Evolutionary conservation across 257 asterid genomes (phyloP), one percentile per base, ranked within the genome.

Genomic region (Solanum chmielewskii): DNA sequence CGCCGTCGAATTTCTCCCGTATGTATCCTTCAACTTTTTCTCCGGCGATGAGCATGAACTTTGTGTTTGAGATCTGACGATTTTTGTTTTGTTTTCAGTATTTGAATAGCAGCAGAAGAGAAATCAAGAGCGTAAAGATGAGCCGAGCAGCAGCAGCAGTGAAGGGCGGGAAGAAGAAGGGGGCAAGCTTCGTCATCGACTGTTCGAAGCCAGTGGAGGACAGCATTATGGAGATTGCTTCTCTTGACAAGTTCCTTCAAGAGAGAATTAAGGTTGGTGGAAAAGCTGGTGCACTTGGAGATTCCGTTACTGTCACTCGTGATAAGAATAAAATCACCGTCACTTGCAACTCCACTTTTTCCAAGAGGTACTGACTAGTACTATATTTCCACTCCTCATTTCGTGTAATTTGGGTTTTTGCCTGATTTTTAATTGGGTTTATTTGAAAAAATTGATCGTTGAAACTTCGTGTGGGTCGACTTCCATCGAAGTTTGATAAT

Each of bases 81-180:
- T 41, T 37, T 45, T 85, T 60, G 66, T 70, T 87, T 80, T 37
- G 31, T 37, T 86, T 84, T 84, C 88, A 86, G 68, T 27, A 80
- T 25, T 83, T 33, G 14, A 25, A 66, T 66, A 4, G n/a, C 37
- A 76, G 60, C 11, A 76, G 37, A 27, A n/a, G 66, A 4, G 23
- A 41, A 23, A 42, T 3, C 6, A 27, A 74, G 18, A 29, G n/a
- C 77, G 88, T 88, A 44, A 92, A 92, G 90, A 92, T 93, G 96
- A 93, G 95, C 83, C 92, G 92, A 88, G 93, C 90, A 42, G 62
- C 62, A 56, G 92, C 90, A 82, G 93, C 90, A n/a, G 92, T 87
- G 1, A 93, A 93, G 69, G 94, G 94, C 16, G 96, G 96, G 90
- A 93, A 92, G 92, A 93, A 93, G 94, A 92, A 92, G 93, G 95